These are phyloP conservation scores for Crataegus laevigata DNA, from an alignment of 306 rosid species.

Conservation along the genomic window DNA sequence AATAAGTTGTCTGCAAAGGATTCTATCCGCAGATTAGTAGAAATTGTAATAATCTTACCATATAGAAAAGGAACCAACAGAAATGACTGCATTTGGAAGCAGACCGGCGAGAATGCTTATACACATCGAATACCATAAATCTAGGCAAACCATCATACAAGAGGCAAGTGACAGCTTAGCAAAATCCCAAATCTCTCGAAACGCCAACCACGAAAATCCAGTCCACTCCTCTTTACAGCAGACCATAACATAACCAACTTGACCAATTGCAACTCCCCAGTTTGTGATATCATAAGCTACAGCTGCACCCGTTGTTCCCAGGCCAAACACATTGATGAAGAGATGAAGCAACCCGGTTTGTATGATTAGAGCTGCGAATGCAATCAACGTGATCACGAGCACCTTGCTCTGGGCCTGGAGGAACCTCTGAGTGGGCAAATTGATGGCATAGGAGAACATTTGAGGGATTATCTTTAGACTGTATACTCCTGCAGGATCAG, in stretches of 20 bases:
- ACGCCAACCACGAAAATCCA: constrained; percentile 50
- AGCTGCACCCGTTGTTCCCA: constrained; percentile 55
- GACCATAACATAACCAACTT: constrained; percentile 41
- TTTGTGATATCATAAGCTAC: constrained; percentile 40
- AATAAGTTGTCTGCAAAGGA: no score
- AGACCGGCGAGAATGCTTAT: constrained; percentile 22
- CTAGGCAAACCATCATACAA: constrained; percentile 60
- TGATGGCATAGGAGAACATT: constrained; percentile 39
- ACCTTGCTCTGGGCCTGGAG: constrained; percentile 62
- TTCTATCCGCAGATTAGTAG: background rate
- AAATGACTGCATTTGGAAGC: constrained; percentile 34
- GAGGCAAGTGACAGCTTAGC: constrained; percentile 55
- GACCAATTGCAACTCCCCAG: constrained; percentile 45
- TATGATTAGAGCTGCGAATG: constrained; percentile 33
- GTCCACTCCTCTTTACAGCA: constrained; percentile 62
- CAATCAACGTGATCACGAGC: constrained; percentile 44
- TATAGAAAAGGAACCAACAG: constrained; percentile 35
- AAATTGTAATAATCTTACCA: constrained; percentile 23
- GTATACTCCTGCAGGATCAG: constrained; percentile 41
- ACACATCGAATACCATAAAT: constrained; percentile 24
- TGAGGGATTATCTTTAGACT: constrained; percentile 39
- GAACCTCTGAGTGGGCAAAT: constrained; percentile 49
- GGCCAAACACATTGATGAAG: constrained; percentile 27
- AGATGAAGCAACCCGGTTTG: constrained; percentile 47
- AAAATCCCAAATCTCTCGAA: constrained; percentile 50